Base-by-base conservation (phyloP, 352 stramenopile genomes). In the Phytophthora ramorum region DNA sequence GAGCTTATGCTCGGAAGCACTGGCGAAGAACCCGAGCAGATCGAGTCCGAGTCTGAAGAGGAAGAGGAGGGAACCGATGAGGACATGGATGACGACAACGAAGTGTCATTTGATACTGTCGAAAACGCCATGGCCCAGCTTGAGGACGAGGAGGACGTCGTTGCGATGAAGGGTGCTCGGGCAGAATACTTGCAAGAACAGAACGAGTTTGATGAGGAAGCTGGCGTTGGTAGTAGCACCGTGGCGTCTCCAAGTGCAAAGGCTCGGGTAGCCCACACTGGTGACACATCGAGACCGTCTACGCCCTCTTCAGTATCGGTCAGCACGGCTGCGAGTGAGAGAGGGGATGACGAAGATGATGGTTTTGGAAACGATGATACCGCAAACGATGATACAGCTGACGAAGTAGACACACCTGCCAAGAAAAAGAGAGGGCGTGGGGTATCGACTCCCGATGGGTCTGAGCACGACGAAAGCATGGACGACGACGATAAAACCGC, bases 131-230 rank as follows among this genome's bases (percentile, higher is more conserved):
- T 99, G 96, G 87, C 93, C 12, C 79, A 95, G 44, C 66, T 99
- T 6, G 97, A 99, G 78, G 97, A 99, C 66, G 93, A 97, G 53
- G 95, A 98, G 50, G 96, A 99, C 70, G 95, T 98, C 7, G 85
- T 90, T 10, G 96, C 95, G 2, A 97, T 98, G 81, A 79, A 90
- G 38, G 96, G 84, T 10, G 93, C 84, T 16, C 66, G 78, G 28
- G 81, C 81, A 2, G 83, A 93, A 51, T 76, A 80, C 47, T 30
- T 86, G 35, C 74, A 73, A 13, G 83, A 91, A 59, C 72, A 86
- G 30, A 59, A 73, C 0, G 83, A 92, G 51, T 94, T 91, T 58
- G 78, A 91, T 12, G 78, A 91, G 53, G 79, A 91, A 7, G 41
- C 19, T 32, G 68, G 49, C 16, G 34, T 12, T 9, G 38, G 28